These are phyloP conservation scores for Thraustochytrium sp. DNA, from an alignment of 352 stramenopile genomes.

Conservation along the genomic window DNA sequence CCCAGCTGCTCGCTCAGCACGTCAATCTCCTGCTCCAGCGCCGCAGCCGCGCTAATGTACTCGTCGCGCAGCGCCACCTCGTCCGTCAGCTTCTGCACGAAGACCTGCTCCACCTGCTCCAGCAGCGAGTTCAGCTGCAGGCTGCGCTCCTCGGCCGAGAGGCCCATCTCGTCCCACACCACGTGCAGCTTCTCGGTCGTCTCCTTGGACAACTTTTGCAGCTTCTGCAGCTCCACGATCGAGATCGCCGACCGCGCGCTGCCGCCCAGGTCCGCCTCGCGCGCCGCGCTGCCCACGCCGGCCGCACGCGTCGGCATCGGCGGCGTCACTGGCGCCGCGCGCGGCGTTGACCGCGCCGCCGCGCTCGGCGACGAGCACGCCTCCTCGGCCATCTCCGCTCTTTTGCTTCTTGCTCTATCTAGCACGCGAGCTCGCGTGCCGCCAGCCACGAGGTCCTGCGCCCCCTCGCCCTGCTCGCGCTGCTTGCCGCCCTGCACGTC, in stretches of 20 bases:
- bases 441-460: too few species aligned
- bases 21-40: slow-evolving; percentile 33
- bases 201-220: slow-evolving; percentile 28
- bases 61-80: slow-evolving; percentile 21
- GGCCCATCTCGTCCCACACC: slow-evolving; percentile 40
- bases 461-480: too few species aligned
- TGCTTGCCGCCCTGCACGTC: too few species aligned
- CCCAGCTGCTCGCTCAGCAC: not conserved
- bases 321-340: not conserved
- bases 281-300: not conserved
- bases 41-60: slow-evolving; percentile 19
- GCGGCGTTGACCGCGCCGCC: too few species aligned
- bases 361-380: too few species aligned
- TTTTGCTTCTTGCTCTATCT: too few species aligned
- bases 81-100: slow-evolving; percentile 13
- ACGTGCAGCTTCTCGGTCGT: slow-evolving; percentile 24
- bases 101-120: not conserved
- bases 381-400: too few species aligned
- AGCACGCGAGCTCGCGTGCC: too few species aligned
- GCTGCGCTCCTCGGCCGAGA: slow-evolving; percentile 7
- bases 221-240: slow-evolving; percentile 6
- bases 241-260: not conserved
- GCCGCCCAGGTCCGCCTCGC: not conserved
- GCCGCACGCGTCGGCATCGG: not conserved
- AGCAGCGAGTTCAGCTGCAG: slow-evolving; percentile 22